Evolutionary conservation across 2,329 filamentous ascomycete genomes (phyloP).

Genomic region (Penicillium thymicola): DNA sequence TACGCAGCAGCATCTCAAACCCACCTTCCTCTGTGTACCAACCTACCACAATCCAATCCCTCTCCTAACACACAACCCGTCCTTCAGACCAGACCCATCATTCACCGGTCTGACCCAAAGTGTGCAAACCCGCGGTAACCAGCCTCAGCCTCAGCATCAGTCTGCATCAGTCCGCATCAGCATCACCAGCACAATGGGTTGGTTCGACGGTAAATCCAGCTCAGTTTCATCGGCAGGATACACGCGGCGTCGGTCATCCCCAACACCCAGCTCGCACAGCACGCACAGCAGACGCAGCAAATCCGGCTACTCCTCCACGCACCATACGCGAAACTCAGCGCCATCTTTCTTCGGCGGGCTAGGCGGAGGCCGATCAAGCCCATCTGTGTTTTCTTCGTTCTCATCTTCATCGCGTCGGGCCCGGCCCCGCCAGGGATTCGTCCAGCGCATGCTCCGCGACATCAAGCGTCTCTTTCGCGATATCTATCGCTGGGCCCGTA

Average conservation of each 20-base stretch:
- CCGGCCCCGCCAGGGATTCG: conserved; percentile 71
- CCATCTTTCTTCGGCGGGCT: conserved; percentile 48
- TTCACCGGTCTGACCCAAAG: neutral
- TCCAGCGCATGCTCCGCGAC: conserved; percentile 69
- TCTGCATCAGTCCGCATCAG: neutral
- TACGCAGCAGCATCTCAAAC: neutral
- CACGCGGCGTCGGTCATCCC: conserved; percentile 26
- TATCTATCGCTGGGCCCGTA: conserved; percentile 74
- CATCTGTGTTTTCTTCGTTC: conserved; percentile 55
- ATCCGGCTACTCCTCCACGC: conserved; percentile 38
- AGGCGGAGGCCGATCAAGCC: conserved; percentile 35
- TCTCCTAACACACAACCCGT: neutral
- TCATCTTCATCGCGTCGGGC: conserved; percentile 75
- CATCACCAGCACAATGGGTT: conserved; percentile 39
- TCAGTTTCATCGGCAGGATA: conserved; percentile 29
- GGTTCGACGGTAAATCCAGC: conserved; percentile 43
- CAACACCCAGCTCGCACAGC: conserved; percentile 31
- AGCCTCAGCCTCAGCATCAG: neutral
- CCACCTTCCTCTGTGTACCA: neutral
- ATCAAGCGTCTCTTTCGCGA: conserved; percentile 77
- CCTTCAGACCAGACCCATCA: neutral
- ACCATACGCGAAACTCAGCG: conserved; percentile 39
- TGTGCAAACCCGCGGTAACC: neutral
- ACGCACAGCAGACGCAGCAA: conserved; percentile 35
- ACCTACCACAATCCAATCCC: neutral